Conservation (phyloP, 1,284 basidiomycete species). For the Chalciporus piperatoides region DNA sequence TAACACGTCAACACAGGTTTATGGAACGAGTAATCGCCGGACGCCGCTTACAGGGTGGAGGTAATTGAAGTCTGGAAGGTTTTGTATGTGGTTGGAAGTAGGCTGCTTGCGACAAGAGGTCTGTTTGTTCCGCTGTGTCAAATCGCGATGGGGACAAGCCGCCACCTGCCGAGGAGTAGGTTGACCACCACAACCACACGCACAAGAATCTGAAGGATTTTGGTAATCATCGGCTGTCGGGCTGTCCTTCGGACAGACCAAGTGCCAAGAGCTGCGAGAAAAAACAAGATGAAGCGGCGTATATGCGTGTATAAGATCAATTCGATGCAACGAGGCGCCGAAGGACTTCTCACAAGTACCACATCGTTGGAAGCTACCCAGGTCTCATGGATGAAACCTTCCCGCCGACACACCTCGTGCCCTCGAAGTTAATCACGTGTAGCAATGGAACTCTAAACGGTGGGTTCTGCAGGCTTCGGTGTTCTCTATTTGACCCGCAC, state of each 20-base stretch:
- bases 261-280: neutral
- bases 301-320: constrained; percentile 15
- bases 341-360: constrained; percentile 3
- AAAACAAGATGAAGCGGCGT: constrained; percentile 2
- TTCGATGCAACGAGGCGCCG: constrained; percentile 17
- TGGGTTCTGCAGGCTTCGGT: neutral
- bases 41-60: neutral
- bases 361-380: constrained; percentile 4
- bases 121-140: neutral
- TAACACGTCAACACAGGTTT: constrained; percentile 7
- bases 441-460: constrained; percentile 21
- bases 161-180: neutral
- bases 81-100: neutral
- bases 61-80: no score
- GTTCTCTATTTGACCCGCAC: constrained; percentile 19
- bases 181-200: neutral
- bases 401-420: constrained; percentile 20
- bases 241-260: no score
- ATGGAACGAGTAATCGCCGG: neutral
- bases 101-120: neutral
- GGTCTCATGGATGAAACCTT: constrained; percentile 4
- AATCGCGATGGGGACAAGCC: neutral
- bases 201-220: neutral
- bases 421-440: constrained; percentile 16
- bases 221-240: constrained; percentile 1